These are phyloP conservation scores for Setomelanomma holmii DNA, from an alignment of 2,329 filamentous ascomycete species.

Conservation along the genomic window DNA sequence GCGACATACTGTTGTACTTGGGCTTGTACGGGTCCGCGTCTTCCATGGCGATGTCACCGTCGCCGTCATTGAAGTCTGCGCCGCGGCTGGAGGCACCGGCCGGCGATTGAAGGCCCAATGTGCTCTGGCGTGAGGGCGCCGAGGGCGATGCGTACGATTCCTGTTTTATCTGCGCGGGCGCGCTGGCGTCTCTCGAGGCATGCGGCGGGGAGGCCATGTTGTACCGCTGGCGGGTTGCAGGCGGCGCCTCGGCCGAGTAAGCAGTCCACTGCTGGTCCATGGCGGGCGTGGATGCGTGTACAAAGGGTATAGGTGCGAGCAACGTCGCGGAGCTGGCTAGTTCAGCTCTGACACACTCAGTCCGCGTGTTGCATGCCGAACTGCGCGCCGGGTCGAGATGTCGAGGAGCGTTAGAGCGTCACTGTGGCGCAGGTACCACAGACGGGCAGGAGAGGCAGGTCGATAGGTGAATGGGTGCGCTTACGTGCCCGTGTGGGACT, in stretches of 20 bases:
- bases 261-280: slow-evolving; percentile 51
- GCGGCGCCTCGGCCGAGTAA: slow-evolving; percentile 43
- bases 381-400: slow-evolving; percentile 24
- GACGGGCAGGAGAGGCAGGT: slow-evolving; percentile 9
- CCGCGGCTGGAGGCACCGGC: slow-evolving; percentile 35
- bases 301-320: slow-evolving; percentile 7
- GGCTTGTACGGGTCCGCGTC: slow-evolving; percentile 86
- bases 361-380: slow-evolving; percentile 45
- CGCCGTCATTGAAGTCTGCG: slow-evolving; percentile 50
- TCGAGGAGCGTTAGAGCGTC: slow-evolving; percentile 12
- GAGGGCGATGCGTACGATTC: slow-evolving; percentile 45
- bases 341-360: slow-evolving; percentile 47
- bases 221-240: slow-evolving; percentile 46
- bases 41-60: slow-evolving; percentile 72
- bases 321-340: slow-evolving; percentile 35
- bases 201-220: slow-evolving; percentile 45
- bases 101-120: slow-evolving; percentile 48
- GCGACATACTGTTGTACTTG: slow-evolving; percentile 75
- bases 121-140: slow-evolving; percentile 45
- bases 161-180: slow-evolving; percentile 43
- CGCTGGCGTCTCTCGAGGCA: slow-evolving; percentile 38
- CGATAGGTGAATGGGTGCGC: slow-evolving; percentile 15
- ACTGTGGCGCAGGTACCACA: slow-evolving; percentile 16
- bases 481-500: slow-evolving; percentile 20
- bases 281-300: slow-evolving; percentile 16